Conservation (phyloP, 345 rosid species). For the Melastoma malabathricum region DNA sequence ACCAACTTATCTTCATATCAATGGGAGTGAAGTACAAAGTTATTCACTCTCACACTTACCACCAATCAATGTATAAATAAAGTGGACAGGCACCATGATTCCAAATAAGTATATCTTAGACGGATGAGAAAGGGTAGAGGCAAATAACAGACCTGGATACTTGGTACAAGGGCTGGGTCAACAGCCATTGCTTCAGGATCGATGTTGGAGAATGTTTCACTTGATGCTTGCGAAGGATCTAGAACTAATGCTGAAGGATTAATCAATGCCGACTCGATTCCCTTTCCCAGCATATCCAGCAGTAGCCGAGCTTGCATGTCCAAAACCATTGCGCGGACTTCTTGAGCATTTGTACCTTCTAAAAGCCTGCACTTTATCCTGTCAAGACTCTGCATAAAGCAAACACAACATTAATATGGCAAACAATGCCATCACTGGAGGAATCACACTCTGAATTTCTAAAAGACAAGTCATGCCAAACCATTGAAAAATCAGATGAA, state of each 20-base stretch:
- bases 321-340: constrained; percentile 98
- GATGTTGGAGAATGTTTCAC: constrained; percentile 53
- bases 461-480: too few species aligned
- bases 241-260: constrained; percentile 80
- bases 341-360: constrained; percentile 99
- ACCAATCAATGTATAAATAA: too few species aligned
- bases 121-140: background rate
- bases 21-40: too few species aligned
- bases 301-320: constrained; percentile 98
- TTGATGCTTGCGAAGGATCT: constrained; percentile 85
- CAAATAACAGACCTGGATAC: constrained; percentile 51
- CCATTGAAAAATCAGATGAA: too few species aligned
- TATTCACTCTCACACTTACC: too few species aligned
- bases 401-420: background rate
- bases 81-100: too few species aligned
- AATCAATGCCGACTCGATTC: constrained; percentile 90
- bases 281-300: constrained; percentile 97
- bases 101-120: background rate
- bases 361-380: constrained; percentile 91
- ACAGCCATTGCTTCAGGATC: constrained; percentile 95
- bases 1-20: too few species aligned
- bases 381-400: constrained; percentile 72
- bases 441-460: constrained; percentile 2
- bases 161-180: constrained; percentile 74
- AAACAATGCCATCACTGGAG: constrained; percentile 6